phyloP scores from a whole-genome alignment of 768 basidiomycete genomes.

The Boletus barrowsii region DNA sequence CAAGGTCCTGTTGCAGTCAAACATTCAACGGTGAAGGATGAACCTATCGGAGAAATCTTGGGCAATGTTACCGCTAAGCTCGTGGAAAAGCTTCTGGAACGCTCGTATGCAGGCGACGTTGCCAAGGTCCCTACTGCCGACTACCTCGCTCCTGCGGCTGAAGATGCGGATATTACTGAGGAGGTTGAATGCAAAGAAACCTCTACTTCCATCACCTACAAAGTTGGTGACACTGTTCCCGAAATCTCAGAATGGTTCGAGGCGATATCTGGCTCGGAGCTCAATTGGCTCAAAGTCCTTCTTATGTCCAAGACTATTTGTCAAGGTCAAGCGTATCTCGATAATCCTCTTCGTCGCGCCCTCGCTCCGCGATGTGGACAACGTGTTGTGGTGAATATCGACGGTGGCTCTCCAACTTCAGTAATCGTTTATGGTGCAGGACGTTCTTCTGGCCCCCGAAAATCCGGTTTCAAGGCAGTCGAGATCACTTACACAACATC shows the following conservation, averaged over 20 bases:
- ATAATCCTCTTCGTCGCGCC: constrained; percentile 85
- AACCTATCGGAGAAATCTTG: constrained; percentile 89
- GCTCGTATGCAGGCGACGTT: constrained; percentile 73
- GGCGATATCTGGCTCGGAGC: constrained; percentile 72
- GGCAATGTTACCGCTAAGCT: constrained; percentile 82
- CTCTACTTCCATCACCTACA: constrained; percentile 45
- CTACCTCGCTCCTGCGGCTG: constrained; percentile 67
- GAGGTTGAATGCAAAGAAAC: constrained; percentile 43
- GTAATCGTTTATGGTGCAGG: constrained; percentile 73
- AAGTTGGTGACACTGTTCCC: constrained; percentile 55
- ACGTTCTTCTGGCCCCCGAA: constrained; percentile 75
- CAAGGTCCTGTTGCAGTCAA: constrained; percentile 96
- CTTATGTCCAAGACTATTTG: constrained; percentile 79
- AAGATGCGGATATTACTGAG: constrained; percentile 34
- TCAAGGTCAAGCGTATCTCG: constrained; percentile 80
- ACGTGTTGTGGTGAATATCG: constrained; percentile 60
- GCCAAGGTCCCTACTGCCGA: constrained; percentile 76
- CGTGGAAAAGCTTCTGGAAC: constrained; percentile 72
- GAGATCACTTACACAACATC: constrained; percentile 60
- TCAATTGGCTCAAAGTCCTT: constrained; percentile 86
- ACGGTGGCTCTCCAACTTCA: constrained; percentile 48
- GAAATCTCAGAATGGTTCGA: constrained; percentile 75
- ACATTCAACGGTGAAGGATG: constrained; percentile 83
- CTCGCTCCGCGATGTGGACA: constrained; percentile 81
- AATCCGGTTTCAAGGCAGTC: constrained; percentile 76